These are phyloP conservation scores for Cystobasidiaceae sp. DNA, from an alignment of 1,284 basidiomycete species.

Conservation along the genomic window DNA sequence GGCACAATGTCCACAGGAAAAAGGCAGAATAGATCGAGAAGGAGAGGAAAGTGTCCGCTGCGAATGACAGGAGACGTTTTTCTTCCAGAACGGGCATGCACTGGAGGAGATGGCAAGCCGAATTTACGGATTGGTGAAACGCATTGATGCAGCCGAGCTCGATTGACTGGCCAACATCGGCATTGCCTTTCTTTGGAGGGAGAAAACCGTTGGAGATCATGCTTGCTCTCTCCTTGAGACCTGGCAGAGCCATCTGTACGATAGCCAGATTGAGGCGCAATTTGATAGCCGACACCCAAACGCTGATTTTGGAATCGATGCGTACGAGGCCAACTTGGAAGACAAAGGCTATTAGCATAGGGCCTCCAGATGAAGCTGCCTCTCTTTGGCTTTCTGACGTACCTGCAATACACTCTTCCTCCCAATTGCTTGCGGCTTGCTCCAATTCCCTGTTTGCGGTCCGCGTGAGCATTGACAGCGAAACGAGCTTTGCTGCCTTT, in stretches of 20 bases:
- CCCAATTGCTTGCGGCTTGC: conserved; percentile 21
- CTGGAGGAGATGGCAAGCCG: conserved; percentile 23
- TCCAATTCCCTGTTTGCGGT: conserved; percentile 25
- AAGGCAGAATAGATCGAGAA: conserved; percentile 30
- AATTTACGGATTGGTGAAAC: conserved; percentile 27
- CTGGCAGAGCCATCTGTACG: conserved; percentile 30
- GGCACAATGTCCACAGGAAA: conserved; percentile 31
- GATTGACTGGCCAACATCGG: neutral
- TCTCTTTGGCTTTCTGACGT: neutral
- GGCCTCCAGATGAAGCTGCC: neutral
- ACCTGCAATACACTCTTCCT: conserved; percentile 25
- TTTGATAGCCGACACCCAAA: conserved; percentile 26
- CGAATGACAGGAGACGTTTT: conserved; percentile 25
- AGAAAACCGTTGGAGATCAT: conserved; percentile 21
- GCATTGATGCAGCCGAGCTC: conserved; percentile 24
- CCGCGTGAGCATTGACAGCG: conserved; percentile 26
- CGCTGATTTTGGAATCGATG: conserved; percentile 22
- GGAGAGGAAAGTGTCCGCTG: conserved; percentile 23
- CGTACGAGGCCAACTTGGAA: conserved; percentile 12
- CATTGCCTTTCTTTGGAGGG: neutral
- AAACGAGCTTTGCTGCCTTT: conserved; percentile 26
- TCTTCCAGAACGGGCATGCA: conserved; percentile 24
- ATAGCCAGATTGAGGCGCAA: conserved; percentile 26
- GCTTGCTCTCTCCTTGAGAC: conserved; percentile 19
- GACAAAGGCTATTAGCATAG: neutral